phyloP scores from a whole-genome alignment of 441 rosid species.

The Bocquillonia castaneifolia region DNA sequence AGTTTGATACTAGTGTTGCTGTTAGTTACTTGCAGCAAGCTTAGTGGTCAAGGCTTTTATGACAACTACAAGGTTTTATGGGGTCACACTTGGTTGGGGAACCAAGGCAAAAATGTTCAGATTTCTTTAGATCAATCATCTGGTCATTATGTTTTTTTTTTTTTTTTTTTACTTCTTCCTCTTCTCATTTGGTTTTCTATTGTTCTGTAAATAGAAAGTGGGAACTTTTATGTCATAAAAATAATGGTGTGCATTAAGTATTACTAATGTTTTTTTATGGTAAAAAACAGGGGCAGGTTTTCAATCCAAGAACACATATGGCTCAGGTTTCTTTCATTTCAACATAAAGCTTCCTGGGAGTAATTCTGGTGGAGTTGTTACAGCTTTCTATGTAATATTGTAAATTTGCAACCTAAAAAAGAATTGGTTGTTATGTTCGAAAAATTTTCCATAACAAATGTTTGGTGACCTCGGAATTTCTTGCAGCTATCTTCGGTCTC shows the following conservation, averaged over 20 bases:
- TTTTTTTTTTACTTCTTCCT: too few species aligned
- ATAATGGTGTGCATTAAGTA: neutral
- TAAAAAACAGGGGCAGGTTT: conserved; percentile 11
- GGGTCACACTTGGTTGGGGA: neutral
- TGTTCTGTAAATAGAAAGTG: too few species aligned
- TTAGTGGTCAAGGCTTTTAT: neutral
- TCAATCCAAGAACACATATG: neutral
- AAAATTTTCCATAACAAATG: neutral
- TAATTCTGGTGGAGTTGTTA: conserved; percentile 14
- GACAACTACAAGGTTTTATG: neutral
- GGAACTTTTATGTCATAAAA: neutral
- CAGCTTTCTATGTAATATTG: conserved; percentile 17
- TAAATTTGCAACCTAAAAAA: neutral
- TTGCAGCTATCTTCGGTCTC: neutral
- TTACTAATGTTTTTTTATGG: neutral
- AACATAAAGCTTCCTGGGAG: conserved; percentile 2
- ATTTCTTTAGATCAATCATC: conserved; percentile 3
- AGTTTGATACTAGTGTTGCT: neutral
- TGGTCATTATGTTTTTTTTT: neutral
- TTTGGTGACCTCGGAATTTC: neutral
- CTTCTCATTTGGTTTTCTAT: neutral
- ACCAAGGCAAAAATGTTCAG: conserved; percentile 1
- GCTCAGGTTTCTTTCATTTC: conserved; percentile 9
- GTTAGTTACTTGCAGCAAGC: neutral
- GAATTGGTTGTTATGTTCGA: neutral